Conservation (phyloP, 176 grass and related monocot species). For the Puya raimondii region DNA sequence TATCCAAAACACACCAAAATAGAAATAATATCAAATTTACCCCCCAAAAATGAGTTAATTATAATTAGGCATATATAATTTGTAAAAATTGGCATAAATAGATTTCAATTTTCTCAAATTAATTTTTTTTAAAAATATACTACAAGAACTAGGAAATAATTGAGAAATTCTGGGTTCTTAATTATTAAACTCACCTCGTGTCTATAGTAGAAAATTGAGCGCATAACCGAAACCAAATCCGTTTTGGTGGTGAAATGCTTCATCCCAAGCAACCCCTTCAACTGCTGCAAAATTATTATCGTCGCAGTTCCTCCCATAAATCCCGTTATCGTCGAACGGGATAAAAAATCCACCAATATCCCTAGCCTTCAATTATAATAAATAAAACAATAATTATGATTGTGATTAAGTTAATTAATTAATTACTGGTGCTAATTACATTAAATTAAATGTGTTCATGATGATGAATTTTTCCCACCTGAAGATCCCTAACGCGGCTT, state of each 20-base stretch:
- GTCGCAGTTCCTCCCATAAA: slow-evolving; percentile 94
- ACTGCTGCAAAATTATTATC: slow-evolving; percentile 91
- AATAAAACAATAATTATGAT: too few species aligned
- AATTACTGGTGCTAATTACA: not conserved
- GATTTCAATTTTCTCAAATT: too few species aligned
- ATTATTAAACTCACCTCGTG: slow-evolving; percentile 32
- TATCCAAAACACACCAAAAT: too few species aligned
- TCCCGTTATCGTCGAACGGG: slow-evolving; percentile 75
- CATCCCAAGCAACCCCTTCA: slow-evolving; percentile 88
- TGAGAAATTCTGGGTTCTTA: too few species aligned
- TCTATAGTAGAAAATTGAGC: slow-evolving; percentile 44
- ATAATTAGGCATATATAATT: too few species aligned
- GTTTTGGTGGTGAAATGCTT: slow-evolving; percentile 85
- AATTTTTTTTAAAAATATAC: too few species aligned
- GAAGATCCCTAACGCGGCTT: slow-evolving; percentile 60
- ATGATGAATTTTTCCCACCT: slow-evolving; percentile 13
- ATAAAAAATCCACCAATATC: slow-evolving; percentile 89
- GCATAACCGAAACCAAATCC: slow-evolving; percentile 65
- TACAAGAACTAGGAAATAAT: too few species aligned
- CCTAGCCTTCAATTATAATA: slow-evolving; percentile 43
- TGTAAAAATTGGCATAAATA: too few species aligned
- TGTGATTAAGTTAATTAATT: too few species aligned
- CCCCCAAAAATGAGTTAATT: too few species aligned
- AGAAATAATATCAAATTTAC: too few species aligned
- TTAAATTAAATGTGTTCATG: not conserved